phyloP scores from a whole-genome alignment of 2,329 filamentous ascomycete species.

The Ophiostoma ips region DNA sequence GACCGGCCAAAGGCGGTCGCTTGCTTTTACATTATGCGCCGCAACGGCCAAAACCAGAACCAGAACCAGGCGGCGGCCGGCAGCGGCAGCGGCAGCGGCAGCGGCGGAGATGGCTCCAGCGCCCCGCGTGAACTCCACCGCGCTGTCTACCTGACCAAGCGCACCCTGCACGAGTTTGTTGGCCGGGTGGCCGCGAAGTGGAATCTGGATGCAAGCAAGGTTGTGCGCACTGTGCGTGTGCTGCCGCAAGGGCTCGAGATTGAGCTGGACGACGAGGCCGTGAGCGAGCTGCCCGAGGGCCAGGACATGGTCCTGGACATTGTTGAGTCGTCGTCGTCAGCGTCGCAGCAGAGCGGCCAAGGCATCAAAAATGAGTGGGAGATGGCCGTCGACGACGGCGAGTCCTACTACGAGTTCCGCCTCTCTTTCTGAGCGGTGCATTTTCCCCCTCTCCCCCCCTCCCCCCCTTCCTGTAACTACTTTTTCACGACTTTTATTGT shows the following conservation, averaged over 20 bases:
- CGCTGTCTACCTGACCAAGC: slow-evolving; percentile 71
- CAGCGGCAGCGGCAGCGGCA: too few species aligned
- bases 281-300: slow-evolving; percentile 71
- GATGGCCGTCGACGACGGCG: slow-evolving; percentile 37
- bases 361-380: slow-evolving; percentile 44
- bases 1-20: slow-evolving; percentile 65
- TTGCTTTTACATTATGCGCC: slow-evolving; percentile 69
- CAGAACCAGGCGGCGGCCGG: not conserved
- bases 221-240: slow-evolving; percentile 58
- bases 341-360: slow-evolving; percentile 15
- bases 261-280: slow-evolving; percentile 80
- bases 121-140: slow-evolving; percentile 49
- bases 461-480: not conserved
- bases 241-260: slow-evolving; percentile 66
- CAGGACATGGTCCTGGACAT: slow-evolving; percentile 80
- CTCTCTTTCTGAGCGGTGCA: slow-evolving; percentile 28
- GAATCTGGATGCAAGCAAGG: slow-evolving; percentile 57
- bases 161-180: slow-evolving; percentile 62
- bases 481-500: not conserved
- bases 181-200: slow-evolving; percentile 64
- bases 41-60: slow-evolving; percentile 27
- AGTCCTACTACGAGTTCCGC: slow-evolving; percentile 29
- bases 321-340: slow-evolving; percentile 25
- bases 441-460: too few species aligned
- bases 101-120: not conserved